phyloP scores from a whole-genome alignment of 208 protist species.

The Acanthamoeba castellanii region DNA sequence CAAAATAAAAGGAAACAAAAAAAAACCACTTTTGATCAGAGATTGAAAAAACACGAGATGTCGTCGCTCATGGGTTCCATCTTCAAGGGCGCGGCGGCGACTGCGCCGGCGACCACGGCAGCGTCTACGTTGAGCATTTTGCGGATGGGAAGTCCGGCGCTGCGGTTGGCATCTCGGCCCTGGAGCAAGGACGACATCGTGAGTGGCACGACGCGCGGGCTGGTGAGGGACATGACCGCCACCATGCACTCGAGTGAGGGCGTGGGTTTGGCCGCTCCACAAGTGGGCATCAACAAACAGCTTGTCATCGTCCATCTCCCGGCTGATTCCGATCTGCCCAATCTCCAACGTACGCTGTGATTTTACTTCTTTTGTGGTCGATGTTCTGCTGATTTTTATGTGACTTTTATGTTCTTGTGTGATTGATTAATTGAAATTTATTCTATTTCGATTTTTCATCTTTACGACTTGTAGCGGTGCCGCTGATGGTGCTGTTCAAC shows the following conservation, averaged over 20 bases:
- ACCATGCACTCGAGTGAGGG: constrained; percentile 46
- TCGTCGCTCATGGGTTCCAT: not conserved
- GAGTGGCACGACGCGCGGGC: not conserved
- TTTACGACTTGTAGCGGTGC: not conserved
- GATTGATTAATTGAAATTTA: not conserved
- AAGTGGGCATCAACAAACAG: constrained; percentile 58
- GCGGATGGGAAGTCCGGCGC: constrained; percentile 30
- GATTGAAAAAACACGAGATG: not conserved
- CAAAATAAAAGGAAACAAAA: no score
- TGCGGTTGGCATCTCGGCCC: not conserved
- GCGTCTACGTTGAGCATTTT: not conserved
- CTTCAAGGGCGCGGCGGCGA: not conserved
- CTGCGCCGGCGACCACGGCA: not conserved
- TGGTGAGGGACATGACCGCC: constrained; percentile 30
- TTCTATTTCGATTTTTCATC: no score
- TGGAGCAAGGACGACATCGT: constrained; percentile 14
- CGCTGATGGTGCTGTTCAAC: constrained; percentile 34
- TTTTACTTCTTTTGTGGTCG: not conserved
- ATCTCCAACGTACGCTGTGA: constrained; percentile 4
- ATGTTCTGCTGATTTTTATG: no score
- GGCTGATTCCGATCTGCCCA: not conserved
- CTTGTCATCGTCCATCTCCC: constrained; percentile 47
- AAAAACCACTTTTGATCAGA: not conserved
- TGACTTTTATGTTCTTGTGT: no score
- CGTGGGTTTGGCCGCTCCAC: constrained; percentile 28